Conservation (phyloP, 306 rosid genomes). For the Citrullus amarus region DNA sequence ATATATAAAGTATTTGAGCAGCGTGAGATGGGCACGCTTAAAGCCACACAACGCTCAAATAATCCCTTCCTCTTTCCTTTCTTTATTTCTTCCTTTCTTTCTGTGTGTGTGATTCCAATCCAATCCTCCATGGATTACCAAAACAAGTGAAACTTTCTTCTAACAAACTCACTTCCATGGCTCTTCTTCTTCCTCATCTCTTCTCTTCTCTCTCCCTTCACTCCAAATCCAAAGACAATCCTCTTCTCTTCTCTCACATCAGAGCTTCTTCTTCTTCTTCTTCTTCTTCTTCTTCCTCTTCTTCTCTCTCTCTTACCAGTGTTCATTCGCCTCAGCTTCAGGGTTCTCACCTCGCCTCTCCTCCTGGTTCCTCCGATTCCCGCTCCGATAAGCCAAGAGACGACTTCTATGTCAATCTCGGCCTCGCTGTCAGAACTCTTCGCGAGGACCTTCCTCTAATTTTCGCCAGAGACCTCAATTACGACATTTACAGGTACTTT, state of each 20-base stretch:
- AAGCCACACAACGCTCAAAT: background rate
- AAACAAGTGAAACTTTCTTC: background rate
- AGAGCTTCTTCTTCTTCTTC: background rate
- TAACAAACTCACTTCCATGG: conserved; percentile 29
- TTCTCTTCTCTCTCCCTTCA: conserved; percentile 41
- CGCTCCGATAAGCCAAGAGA: conserved; percentile 42
- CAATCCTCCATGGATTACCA: background rate
- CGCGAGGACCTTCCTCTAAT: conserved; percentile 75
- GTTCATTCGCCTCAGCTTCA: conserved; percentile 32
- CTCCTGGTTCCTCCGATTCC: conserved; percentile 31
- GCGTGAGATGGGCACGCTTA: background rate
- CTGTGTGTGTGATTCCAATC: background rate
- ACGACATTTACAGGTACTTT: conserved; percentile 71
- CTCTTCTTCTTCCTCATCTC: conserved; percentile 60
- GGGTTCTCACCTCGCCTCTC: conserved; percentile 44
- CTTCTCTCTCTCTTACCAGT: conserved; percentile 17
- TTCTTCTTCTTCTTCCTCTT: conserved; percentile 12
- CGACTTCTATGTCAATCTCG: conserved; percentile 81
- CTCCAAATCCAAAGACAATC: conserved; percentile 45
- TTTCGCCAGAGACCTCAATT: conserved; percentile 76
- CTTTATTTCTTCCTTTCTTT: background rate
- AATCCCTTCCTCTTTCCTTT: background rate
- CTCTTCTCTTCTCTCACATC: conserved; percentile 7
- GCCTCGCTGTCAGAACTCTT: conserved; percentile 76
- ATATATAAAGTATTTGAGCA: background rate